Evolutionary conservation across 208 protist genomes (phyloP).

Genomic region (Trypanosoma congolense): DNA sequence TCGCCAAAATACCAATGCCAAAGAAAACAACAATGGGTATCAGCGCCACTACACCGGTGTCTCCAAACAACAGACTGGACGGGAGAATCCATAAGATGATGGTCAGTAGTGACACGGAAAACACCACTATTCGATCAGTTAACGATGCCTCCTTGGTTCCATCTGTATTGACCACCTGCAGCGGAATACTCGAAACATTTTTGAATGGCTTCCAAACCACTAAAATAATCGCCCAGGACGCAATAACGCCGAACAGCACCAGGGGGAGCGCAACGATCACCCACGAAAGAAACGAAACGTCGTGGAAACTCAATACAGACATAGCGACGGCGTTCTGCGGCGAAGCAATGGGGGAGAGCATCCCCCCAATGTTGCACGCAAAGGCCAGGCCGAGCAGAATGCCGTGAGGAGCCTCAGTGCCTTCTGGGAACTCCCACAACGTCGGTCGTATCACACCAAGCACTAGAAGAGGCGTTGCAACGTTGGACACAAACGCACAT

Average conservation of each 20-base stretch:
- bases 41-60: slow-evolving; percentile 89
- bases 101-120: slow-evolving; percentile 71
- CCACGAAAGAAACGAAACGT: slow-evolving; percentile 84
- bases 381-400: slow-evolving; percentile 91
- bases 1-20: slow-evolving; percentile 85
- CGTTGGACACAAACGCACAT: slow-evolving; percentile 89
- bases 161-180: slow-evolving; percentile 76
- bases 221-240: slow-evolving; percentile 71
- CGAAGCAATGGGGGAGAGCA: slow-evolving; percentile 92
- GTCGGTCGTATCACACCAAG: slow-evolving; percentile 84
- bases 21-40: slow-evolving; percentile 92
- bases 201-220: slow-evolving; percentile 86
- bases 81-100: slow-evolving; percentile 83
- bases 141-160: slow-evolving; percentile 39
- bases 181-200: slow-evolving; percentile 75
- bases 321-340: slow-evolving; percentile 93
- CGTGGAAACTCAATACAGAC: slow-evolving; percentile 62
- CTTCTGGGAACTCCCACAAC: slow-evolving; percentile 83
- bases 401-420: slow-evolving; percentile 71
- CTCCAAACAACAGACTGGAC: slow-evolving; percentile 79
- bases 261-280: slow-evolving; percentile 77
- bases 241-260: slow-evolving; percentile 56
- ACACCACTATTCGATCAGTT: slow-evolving; percentile 53
- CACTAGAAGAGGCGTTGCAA: slow-evolving; percentile 86
- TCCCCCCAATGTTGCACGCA: slow-evolving; percentile 92